phyloP scores from a whole-genome alignment of 2,329 filamentous ascomycete genomes.

The Phyllosticta citriasiana region DNA sequence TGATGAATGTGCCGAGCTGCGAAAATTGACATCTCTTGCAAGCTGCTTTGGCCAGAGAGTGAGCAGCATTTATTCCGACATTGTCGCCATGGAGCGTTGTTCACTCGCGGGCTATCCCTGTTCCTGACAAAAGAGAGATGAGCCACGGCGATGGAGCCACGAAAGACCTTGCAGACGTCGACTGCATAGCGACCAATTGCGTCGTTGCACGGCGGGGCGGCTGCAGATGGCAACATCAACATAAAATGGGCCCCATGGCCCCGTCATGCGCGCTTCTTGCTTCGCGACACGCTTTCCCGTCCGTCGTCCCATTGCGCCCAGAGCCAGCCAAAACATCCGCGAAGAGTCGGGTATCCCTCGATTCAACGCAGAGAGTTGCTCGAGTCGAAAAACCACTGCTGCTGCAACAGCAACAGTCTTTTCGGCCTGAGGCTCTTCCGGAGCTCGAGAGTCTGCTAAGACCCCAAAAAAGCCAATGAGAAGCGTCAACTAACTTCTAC shows the following conservation, averaged over 20 bases:
- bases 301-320: neutral
- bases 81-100: neutral
- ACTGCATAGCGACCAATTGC: neutral
- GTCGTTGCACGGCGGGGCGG: neutral
- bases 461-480: neutral
- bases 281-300: neutral
- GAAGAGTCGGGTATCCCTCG: neutral
- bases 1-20: neutral
- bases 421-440: neutral
- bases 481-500: conserved; percentile 10
- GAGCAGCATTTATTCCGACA: neutral
- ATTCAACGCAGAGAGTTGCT: neutral
- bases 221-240: neutral
- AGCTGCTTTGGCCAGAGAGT: neutral
- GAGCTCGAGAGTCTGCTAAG: neutral
- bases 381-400: neutral
- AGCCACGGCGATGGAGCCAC: neutral
- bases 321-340: neutral
- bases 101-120: neutral
- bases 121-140: neutral
- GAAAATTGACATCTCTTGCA: neutral
- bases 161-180: neutral
- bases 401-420: neutral
- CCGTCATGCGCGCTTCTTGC: neutral
- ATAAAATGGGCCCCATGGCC: neutral